Base-by-base conservation (phyloP, 306 rosid species). In the Rubus parviflorus region DNA sequence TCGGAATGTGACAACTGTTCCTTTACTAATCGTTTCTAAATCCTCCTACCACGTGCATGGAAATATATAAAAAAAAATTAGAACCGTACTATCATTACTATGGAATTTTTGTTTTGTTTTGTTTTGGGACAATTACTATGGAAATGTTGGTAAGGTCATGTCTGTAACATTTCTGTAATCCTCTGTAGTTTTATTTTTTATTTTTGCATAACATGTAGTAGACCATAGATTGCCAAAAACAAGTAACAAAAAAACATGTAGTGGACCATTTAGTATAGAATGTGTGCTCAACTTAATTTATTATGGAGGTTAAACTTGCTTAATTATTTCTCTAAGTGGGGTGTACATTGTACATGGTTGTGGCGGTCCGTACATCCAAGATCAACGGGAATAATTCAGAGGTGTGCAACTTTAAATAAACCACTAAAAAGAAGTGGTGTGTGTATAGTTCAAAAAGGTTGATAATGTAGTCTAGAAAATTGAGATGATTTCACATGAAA, bases 401-500 rank as follows among this genome's bases (percentile, higher is more conserved):
- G 46, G 7, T 35, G 46, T 17, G 13, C 46, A 64, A 7, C 47
- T 37, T 41, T 23, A 42, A 14, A 22, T 73, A 7, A 22, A 40
- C 35, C 35, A 30, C 8, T 11, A 16, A n/a, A 43, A 8, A 5
- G 61, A 38, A 8, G 47, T 15, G 70, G 14, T 64, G 42, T 12
- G 12, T 15, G 49, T 57, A 58, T 45, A 57, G 75, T 57, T 62
- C 0, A 12, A 76, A 76, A 47, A 25, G 23, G 6, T 14, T 42
- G 17, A 45, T 30, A 37, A 19, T 41, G 53, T 56, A 35, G 23
- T 71, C 70, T 38, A 20, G 41, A 69, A 37, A 51, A 30, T 48
- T 17, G 12, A 17, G 37, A 72, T 81, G 81, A 87, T 81, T 52
- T 8, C 86, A 82, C 86, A 81, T 87, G 83, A 77, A 80, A 51